Percentiles rank a stretch among this genome's conserved stretches.
Evolutionary conservation across 306 rosid species (phyloP).

Genomic region (Hylodesmum podocarpum): DNA sequence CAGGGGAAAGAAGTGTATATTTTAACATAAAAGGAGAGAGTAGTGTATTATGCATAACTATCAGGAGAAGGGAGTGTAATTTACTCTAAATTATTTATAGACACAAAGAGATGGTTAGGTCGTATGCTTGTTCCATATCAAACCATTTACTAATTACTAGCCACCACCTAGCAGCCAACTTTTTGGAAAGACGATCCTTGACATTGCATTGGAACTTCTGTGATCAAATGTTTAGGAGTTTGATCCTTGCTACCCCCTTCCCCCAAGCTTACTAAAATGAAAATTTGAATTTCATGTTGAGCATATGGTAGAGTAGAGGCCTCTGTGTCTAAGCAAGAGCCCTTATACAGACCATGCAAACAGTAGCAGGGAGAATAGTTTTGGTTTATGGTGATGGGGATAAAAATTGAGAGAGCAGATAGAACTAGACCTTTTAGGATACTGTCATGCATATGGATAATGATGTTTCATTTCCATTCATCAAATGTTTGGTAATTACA

Average conservation of each 20-base stretch:
- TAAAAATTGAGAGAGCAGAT: neutral
- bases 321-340: slow-evolving; percentile 9
- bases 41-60: no score
- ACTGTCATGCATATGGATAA: slow-evolving; percentile 15
- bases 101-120: neutral
- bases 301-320: neutral
- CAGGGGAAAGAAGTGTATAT: no score
- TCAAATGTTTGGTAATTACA: slow-evolving; percentile 2
- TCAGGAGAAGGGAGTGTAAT: no score
- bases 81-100: neutral
- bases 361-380: slow-evolving; percentile 14
- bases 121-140: neutral
- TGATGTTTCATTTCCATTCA: slow-evolving; percentile 11
- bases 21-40: no score
- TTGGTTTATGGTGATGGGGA: neutral
- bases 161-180: neutral
- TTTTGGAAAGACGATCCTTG: neutral
- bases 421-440: slow-evolving; percentile 17
- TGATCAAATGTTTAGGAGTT: neutral
- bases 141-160: neutral
- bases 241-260: no score
- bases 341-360: slow-evolving; percentile 7
- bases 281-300: neutral
- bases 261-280: no score
- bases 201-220: neutral